Evolutionary conservation across 352 stramenopile genomes (phyloP), one percentile per base, ranked within the genome.

Genomic region (Elongisporangium undulatum): DNA sequence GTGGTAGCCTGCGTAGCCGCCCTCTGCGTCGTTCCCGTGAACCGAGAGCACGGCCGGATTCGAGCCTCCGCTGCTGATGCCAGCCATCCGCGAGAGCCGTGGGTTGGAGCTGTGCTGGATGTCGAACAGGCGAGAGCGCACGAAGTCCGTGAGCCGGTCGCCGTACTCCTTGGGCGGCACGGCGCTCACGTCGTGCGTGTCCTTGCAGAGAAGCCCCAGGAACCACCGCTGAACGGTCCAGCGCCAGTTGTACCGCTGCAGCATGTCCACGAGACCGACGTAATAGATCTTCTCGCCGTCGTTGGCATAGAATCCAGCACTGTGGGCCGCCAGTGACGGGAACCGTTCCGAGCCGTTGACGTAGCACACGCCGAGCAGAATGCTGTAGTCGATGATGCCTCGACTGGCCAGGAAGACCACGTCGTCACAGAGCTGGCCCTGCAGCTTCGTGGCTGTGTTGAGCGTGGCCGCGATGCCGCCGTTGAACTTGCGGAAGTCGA

Each of bases 341-440:
- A 74, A 49, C 7, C 45, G 70, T 13, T 83, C 67, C 2, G 62
- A 55, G 1, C 53, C 58, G 19, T 70, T 66, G 6, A 84, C 19
- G 53, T 92, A 85, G 19, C 72, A 66, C 17, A 94, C 81, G 1
- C 85, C 85, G 1, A 94, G 68, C 9, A 94, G 55, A 22, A 94
- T 85, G 55, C 82, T 92, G 63, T 94, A 94, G 63, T 94, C 85
- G 45, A 94, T 92, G 62, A 94, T 94, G 19, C 82, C 80, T 16
- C 82, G 83, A 24, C 81, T 90, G 15, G 82, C 85, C 23, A 94
- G 72, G 62, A 94, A 94, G 9, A 90, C 75, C 24, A 94, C 83
- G 59, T 94, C 85, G 52, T 85, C 82, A 57, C 83, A 91, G 6
- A 94, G 63, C 57, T 92, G 83, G 19, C 78, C 78, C 53, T 92